Evolutionary conservation across 768 basidiomycete species (phyloP).

Genomic region (Boletus vinaceobasis): DNA sequence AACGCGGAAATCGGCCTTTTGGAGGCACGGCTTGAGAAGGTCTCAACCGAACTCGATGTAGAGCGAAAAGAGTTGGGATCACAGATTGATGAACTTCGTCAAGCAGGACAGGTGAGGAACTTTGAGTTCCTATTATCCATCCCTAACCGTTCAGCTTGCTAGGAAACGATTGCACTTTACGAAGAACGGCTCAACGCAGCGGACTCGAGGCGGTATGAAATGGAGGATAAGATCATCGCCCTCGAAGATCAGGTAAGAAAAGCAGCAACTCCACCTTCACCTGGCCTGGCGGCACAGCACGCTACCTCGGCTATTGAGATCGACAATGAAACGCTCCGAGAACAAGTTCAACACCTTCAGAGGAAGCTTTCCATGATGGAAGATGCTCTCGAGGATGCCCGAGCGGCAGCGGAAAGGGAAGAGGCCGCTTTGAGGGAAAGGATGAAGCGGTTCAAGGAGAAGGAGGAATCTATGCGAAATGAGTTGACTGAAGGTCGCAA

Average conservation of each 20-base stretch:
- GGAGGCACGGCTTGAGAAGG: constrained; percentile 44
- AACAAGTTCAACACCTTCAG: constrained; percentile 87
- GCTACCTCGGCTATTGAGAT: constrained; percentile 79
- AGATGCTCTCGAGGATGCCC: constrained; percentile 80
- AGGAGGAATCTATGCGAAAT: constrained; percentile 64
- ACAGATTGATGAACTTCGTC: constrained; percentile 81
- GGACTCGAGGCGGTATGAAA: constrained; percentile 72
- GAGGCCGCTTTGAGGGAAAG: constrained; percentile 59
- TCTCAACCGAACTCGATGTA: constrained; percentile 44
- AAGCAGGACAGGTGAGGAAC: constrained; percentile 76
- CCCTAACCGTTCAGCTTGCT: constrained; percentile 1
- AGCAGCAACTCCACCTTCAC: constrained; percentile 30
- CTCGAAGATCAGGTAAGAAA: constrained; percentile 52
- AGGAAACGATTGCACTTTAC: constrained; percentile 95
- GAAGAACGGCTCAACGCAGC: constrained; percentile 79
- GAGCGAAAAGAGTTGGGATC: constrained; percentile 65
- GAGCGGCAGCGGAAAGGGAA: constrained; percentile 67
- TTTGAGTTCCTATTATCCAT: neutral
- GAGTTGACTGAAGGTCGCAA: constrained; percentile 67
- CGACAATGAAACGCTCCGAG: constrained; percentile 89
- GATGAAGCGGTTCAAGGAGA: constrained; percentile 67
- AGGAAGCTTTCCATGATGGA: constrained; percentile 73
- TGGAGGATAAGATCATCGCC: constrained; percentile 59
- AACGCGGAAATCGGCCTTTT: constrained; percentile 59
- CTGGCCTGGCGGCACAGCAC: constrained; percentile 35